Evolutionary conservation across 352 stramenopile species (phyloP).

Genomic region (Globisporangium abappressorium): DNA sequence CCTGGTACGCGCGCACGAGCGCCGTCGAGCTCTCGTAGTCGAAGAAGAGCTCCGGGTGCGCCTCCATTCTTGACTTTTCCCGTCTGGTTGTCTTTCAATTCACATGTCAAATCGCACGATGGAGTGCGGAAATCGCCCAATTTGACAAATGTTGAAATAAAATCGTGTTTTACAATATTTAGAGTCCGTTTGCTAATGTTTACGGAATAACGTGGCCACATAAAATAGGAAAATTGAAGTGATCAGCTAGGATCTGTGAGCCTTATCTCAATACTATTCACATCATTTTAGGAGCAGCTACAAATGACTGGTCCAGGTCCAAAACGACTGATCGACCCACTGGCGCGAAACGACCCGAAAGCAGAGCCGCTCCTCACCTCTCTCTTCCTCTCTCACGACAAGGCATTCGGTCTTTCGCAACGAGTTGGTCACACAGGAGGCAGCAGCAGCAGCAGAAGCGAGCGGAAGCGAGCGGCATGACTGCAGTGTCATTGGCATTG

Average conservation of each 20-base stretch:
- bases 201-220: neutral
- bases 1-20: constrained; percentile 3
- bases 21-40: constrained; percentile 3
- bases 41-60: constrained; percentile 4
- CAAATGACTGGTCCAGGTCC: constrained; percentile 11
- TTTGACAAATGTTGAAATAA: neutral
- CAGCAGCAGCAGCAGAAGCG: neutral
- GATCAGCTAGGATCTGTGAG: neutral
- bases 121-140: neutral
- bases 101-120: neutral
- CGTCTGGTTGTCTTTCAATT: neutral
- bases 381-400: neutral
- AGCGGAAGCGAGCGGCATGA: neutral
- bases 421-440: neutral
- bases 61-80: neutral
- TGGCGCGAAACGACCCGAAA: neutral
- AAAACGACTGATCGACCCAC: neutral
- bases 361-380: neutral
- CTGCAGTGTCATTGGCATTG: neutral
- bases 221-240: neutral
- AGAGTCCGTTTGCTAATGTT: neutral
- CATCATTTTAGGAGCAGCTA: neutral
- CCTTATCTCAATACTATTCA: neutral
- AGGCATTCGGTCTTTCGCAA: constrained; percentile 12
- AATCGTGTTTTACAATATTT: neutral